Evolutionary conservation across 208 protist genomes (phyloP).

Genomic region (Novymonas esmeraldas): DNA sequence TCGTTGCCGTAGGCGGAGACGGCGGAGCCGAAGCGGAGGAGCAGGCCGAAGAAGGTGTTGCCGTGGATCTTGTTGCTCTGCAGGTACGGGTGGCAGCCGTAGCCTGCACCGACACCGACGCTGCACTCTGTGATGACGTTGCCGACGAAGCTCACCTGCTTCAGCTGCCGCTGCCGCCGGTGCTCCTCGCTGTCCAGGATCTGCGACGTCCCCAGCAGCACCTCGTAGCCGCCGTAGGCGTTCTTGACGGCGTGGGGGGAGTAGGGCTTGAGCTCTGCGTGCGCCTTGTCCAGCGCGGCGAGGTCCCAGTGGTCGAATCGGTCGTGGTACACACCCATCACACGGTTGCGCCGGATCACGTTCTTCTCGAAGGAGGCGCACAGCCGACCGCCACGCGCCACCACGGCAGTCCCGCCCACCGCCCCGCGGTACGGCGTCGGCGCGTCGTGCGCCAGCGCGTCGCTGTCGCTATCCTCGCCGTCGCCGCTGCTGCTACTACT

Average conservation of each 20-base stretch:
- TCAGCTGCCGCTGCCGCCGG: conserved; percentile 49
- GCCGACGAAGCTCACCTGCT: conserved; percentile 74
- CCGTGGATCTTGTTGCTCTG: conserved; percentile 62
- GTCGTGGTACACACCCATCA: conserved; percentile 87
- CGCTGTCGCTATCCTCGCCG: neutral
- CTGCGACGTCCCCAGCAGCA: conserved; percentile 59
- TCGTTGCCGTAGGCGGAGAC: conserved; percentile 62
- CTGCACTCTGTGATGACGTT: conserved; percentile 76
- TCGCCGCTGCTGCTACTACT: conserved; percentile 5
- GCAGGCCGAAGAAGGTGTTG: conserved; percentile 87
- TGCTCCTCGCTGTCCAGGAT: conserved; percentile 47
- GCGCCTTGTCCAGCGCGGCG: conserved; percentile 23
- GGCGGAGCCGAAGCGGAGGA: conserved; percentile 69
- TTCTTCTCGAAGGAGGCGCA: conserved; percentile 69
- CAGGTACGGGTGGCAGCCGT: conserved; percentile 78
- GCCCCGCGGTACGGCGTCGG: conserved; percentile 17
- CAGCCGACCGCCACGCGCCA: conserved; percentile 30
- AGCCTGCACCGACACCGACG: conserved; percentile 73
- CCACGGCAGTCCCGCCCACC: conserved; percentile 4
- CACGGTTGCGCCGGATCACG: conserved; percentile 65
- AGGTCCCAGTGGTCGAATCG: conserved; percentile 73
- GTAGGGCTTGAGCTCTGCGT: conserved; percentile 22
- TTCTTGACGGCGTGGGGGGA: conserved; percentile 36
- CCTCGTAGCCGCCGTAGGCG: conserved; percentile 60
- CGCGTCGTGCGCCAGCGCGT: conserved; percentile 18